phyloP scores from a whole-genome alignment of 257 asterid genomes.

The Coffea eugenioides region DNA sequence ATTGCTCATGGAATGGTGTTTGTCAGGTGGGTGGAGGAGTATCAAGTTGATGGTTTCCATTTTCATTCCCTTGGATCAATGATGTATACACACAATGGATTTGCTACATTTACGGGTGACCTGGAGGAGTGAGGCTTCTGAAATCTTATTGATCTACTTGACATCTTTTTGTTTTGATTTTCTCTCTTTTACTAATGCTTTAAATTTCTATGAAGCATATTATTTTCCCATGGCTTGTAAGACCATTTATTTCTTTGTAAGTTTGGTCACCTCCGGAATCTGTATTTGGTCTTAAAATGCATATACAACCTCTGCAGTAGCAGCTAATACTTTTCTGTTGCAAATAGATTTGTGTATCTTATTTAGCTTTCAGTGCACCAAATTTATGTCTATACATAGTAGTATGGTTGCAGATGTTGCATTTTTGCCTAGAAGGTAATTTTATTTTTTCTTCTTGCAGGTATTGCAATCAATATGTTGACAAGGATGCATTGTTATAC shows the following conservation, averaged over 20 bases:
- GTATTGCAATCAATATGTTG: conserved; percentile 95
- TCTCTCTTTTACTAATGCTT: background rate
- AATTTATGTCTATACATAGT: too few species aligned
- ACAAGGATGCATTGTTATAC: conserved; percentile 83
- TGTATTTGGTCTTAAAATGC: background rate
- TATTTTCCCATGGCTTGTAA: background rate
- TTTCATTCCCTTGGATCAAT: conserved; percentile 94
- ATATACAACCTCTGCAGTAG: background rate
- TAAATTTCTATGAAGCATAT: background rate
- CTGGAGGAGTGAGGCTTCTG: conserved; percentile 79
- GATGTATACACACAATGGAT: conserved; percentile 97
- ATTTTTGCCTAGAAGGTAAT: conserved; percentile 4
- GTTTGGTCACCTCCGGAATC: background rate
- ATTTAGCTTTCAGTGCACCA: background rate
- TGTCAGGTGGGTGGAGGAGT: conserved; percentile 96
- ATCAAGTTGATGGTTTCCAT: conserved; percentile 90
- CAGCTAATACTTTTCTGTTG: conserved; percentile 16
- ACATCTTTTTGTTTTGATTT: background rate
- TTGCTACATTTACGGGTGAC: conserved; percentile 91
- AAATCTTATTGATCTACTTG: conserved; percentile 11
- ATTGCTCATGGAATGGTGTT: conserved; percentile 26
- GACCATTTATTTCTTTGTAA: background rate
- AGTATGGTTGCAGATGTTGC: background rate
- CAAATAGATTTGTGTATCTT: conserved; percentile 21
- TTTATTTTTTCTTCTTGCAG: conserved; percentile 41